Evolutionary conservation across 768 basidiomycete species (phyloP).

Genomic region (Pholiota microspora): DNA sequence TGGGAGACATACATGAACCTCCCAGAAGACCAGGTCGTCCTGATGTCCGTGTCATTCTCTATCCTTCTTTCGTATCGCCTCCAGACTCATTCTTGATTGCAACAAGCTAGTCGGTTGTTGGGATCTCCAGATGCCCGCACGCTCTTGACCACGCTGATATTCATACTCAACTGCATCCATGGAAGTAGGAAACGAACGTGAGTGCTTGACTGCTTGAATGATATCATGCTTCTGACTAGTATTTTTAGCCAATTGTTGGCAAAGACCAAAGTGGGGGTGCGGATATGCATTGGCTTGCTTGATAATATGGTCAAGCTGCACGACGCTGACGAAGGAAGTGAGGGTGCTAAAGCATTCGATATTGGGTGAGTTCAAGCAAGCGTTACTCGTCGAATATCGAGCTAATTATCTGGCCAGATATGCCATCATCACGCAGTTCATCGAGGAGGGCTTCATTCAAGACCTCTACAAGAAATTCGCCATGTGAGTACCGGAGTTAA

Average conservation of each 20-base stretch:
- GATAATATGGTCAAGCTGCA: constrained; percentile 71
- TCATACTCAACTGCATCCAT: constrained; percentile 72
- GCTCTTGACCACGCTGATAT: constrained; percentile 59
- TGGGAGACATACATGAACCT: constrained; percentile 68
- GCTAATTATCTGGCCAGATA: constrained; percentile 42
- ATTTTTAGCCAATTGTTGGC: constrained; percentile 48
- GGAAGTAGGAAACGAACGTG: constrained; percentile 56
- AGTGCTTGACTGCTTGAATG: constrained; percentile 21
- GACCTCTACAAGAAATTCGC: constrained; percentile 58
- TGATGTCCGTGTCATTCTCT: constrained; percentile 53
- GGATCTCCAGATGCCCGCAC: constrained; percentile 63
- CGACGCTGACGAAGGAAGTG: constrained; percentile 63
- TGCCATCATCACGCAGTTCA: constrained; percentile 59
- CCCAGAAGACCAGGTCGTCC: constrained; percentile 69
- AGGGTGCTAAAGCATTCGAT: constrained; percentile 70
- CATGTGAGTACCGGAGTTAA: constrained; percentile 44
- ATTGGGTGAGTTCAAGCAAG: constrained; percentile 52
- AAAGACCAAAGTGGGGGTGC: constrained; percentile 52
- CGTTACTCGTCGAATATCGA: constrained; percentile 7
- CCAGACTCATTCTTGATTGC: constrained; percentile 11
- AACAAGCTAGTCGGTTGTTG: constrained; percentile 50
- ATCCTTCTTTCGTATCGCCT: background rate
- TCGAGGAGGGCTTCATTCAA: constrained; percentile 56
- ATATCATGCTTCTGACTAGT: constrained; percentile 9
- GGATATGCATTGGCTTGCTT: constrained; percentile 66